Conservation (phyloP, 352 stramenopile genomes). For the Phytophthora pluvialis region DNA sequence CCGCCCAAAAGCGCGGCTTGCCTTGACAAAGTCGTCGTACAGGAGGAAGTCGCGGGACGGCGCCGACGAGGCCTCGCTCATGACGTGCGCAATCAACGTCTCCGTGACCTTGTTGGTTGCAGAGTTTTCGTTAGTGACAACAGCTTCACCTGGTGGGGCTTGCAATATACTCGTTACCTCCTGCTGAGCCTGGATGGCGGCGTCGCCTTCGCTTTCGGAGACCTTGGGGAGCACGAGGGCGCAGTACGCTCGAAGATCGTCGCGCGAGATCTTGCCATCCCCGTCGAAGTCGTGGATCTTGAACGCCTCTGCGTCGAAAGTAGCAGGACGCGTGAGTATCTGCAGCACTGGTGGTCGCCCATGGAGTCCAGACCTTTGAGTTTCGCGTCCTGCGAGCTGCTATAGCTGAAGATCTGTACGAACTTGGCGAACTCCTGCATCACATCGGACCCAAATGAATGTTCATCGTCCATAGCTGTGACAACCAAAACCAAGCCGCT, state of each 20-base stretch:
- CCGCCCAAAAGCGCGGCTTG: background rate
- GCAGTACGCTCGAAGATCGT: constrained; percentile 60
- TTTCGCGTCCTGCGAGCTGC: constrained; percentile 57
- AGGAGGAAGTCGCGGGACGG: constrained; percentile 49
- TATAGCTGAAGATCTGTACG: constrained; percentile 62
- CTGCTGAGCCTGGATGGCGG: constrained; percentile 29
- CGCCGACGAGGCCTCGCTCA: constrained; percentile 63
- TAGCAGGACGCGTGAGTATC: constrained; percentile 1
- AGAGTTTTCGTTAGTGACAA: constrained; percentile 4
- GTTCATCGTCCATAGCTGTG: background rate
- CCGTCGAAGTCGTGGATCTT: constrained; percentile 76
- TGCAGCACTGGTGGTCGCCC: background rate
- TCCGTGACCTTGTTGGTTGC: constrained; percentile 40
- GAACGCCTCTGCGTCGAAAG: constrained; percentile 54
- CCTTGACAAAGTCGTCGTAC: constrained; percentile 76
- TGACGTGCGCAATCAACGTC: constrained; percentile 47
- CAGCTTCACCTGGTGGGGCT: background rate
- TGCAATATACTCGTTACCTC: constrained; percentile 32
- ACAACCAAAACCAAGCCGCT: background rate
- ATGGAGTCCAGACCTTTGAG: constrained; percentile 40
- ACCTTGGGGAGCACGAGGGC: constrained; percentile 42
- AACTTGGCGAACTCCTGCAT: constrained; percentile 65
- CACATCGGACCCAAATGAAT: constrained; percentile 4
- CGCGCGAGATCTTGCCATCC: constrained; percentile 69
- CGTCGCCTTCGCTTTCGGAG: constrained; percentile 37